Evolutionary conservation across 192 early-diverging fungal genomes (phyloP).

Genomic region (Coemansia sp.): DNA sequence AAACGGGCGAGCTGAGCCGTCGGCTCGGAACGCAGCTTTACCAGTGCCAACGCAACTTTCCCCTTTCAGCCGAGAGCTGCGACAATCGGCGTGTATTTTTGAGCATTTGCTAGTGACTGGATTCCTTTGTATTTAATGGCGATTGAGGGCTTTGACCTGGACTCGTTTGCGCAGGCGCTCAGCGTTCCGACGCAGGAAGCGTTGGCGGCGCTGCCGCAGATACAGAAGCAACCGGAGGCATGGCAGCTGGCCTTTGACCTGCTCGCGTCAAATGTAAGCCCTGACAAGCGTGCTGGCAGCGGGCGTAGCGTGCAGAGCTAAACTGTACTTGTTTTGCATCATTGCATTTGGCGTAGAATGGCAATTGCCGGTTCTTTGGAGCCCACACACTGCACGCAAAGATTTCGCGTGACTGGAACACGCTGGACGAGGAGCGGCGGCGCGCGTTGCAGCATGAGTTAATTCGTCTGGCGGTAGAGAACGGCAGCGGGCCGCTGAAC

Average conservation of each 20-base stretch:
- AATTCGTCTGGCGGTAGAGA: constrained; percentile 29
- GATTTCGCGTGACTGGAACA: constrained; percentile 36
- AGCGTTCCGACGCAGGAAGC: constrained; percentile 46
- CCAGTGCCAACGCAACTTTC: no score
- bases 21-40: no score
- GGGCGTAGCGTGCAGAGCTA: no score
- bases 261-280: constrained; percentile 15
- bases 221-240: constrained; percentile 35
- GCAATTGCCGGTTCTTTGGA: constrained; percentile 46
- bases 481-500: constrained; percentile 24
- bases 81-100: neutral
- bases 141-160: constrained; percentile 32
- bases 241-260: constrained; percentile 48
- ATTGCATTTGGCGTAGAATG: constrained; percentile 3
- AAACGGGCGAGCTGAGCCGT: no score
- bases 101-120: neutral
- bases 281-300: neutral
- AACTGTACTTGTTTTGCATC: neutral
- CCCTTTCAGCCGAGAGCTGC: no score
- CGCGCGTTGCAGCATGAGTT: constrained; percentile 30
- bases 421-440: constrained; percentile 41
- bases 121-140: constrained; percentile 18
- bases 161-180: constrained; percentile 40
- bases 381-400: constrained; percentile 46
- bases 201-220: constrained; percentile 29